These are phyloP conservation scores for Cyberlindnera xylosilytica DNA, from an alignment of 805 yeast species.

Conservation along the genomic window DNA sequence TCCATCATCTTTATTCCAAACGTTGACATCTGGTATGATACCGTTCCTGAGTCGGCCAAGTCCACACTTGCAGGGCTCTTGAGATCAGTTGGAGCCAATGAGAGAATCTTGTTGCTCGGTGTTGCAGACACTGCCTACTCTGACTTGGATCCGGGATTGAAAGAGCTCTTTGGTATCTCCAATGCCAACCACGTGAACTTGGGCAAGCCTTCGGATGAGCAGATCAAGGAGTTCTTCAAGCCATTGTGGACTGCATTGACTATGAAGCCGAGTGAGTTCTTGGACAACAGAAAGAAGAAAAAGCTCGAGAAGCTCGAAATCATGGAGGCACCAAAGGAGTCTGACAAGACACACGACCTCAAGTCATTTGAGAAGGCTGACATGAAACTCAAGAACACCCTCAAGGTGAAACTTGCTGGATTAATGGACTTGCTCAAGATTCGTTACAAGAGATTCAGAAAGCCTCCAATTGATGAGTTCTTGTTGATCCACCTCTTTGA, in stretches of 20 bases:
- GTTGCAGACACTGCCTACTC: constrained; percentile 50
- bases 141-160: constrained; percentile 45
- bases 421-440: constrained; percentile 86
- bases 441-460: constrained; percentile 85
- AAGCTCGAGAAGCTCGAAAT: constrained; percentile 34
- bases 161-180: constrained; percentile 55
- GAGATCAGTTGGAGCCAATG: constrained; percentile 65
- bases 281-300: constrained; percentile 48
- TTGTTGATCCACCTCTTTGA: constrained; percentile 76
- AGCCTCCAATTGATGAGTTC: constrained; percentile 83
- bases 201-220: constrained; percentile 39
- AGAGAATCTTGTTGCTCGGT: constrained; percentile 71
- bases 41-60: constrained; percentile 65
- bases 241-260: constrained; percentile 49
- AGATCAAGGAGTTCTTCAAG: constrained; percentile 57
- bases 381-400: constrained; percentile 75
- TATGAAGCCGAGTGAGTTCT: constrained; percentile 70
- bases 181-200: constrained; percentile 46
- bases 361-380: constrained; percentile 57
- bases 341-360: constrained; percentile 32
- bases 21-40: constrained; percentile 69
- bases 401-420: constrained; percentile 82
- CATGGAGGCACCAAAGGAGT: constrained; percentile 35
- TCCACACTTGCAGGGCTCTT: constrained; percentile 71
- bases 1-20: constrained; percentile 82